These are phyloP conservation scores for Rhizopus stolonifer DNA, from an alignment of 371 early-diverging fungal genomes.

Conservation along the genomic window DNA sequence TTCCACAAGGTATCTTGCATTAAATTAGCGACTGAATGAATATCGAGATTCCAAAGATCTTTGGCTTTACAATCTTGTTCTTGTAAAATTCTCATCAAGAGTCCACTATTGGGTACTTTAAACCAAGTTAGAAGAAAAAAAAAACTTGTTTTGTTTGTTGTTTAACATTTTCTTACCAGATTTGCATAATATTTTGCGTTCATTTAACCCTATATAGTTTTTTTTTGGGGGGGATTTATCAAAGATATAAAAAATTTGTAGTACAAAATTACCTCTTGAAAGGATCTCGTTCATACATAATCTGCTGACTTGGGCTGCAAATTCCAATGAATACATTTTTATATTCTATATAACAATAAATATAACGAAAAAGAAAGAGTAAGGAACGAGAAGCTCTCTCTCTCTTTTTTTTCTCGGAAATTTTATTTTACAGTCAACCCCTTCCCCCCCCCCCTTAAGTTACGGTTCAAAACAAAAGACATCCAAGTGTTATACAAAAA, in stretches of 20 bases:
- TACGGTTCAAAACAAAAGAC: no score
- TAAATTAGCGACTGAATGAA: constrained; percentile 50
- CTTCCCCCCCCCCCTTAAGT: no score
- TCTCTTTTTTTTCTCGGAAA: no score
- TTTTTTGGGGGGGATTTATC: not conserved
- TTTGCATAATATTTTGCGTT: constrained; percentile 47
- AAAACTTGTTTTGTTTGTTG: not conserved
- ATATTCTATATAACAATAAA: no score
- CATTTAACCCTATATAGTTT: constrained; percentile 32
- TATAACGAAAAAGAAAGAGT: no score
- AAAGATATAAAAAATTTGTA: not conserved
- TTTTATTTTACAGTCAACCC: no score
- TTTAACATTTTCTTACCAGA: constrained; percentile 26
- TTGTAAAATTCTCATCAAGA: constrained; percentile 42
- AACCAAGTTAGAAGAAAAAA: not conserved
- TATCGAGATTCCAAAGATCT: constrained; percentile 34
- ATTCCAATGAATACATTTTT: constrained; percentile 35
- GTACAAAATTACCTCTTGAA: constrained; percentile 44
- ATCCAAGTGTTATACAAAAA: no score
- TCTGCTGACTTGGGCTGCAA: constrained; percentile 37
- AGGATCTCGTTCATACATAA: constrained; percentile 47
- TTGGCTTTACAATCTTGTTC: constrained; percentile 33
- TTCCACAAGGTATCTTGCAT: constrained; percentile 50
- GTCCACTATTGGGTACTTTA: constrained; percentile 38
- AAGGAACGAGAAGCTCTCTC: no score